Conservation (phyloP, 306 rosid genomes). For the Prunus persica region Prunus_persica_NCBIv2 NC_034014.1:29827001-29827500, state of each 20-base stretch:
- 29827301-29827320: neutral
- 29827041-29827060: constrained; percentile 92
- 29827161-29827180: neutral
- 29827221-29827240: neutral
- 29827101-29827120: neutral
- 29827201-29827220: neutral
- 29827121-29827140: neutral
- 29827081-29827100: constrained; percentile 71
- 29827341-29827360: too few relatives aligned
- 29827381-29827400: neutral
- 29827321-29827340: neutral
- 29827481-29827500: constrained; percentile 82
- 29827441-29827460: constrained; percentile 92
- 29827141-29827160: neutral
- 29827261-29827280: neutral
- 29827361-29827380: neutral
- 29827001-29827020: constrained; percentile 74
- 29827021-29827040: constrained; percentile 82
- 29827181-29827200: neutral
- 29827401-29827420: neutral
- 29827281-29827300: neutral
- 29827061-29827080: constrained; percentile 95
- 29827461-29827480: constrained; percentile 81
- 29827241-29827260: neutral
- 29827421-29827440: neutral